Conservation (phyloP, 139 green algal genomes). For the Astrephomene gubernaculifera region DNA sequence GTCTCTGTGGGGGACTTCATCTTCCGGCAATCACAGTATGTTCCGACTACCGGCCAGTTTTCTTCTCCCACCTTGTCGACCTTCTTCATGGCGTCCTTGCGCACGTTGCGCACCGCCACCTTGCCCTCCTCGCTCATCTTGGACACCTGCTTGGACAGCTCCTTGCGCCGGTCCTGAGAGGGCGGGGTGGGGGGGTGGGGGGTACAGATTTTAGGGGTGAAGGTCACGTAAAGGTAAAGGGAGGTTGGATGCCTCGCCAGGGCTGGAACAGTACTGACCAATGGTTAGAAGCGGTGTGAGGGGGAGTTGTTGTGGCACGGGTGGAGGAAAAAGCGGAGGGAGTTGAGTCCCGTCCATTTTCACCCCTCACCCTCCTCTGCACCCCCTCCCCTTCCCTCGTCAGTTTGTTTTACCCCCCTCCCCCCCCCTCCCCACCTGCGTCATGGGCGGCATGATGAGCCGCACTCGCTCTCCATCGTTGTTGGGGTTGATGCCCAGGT, state of each 20-base stretch:
- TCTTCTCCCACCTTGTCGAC: constrained; percentile 65
- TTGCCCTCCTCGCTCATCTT: constrained; percentile 97
- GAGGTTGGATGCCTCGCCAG: not conserved
- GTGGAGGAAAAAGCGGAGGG: not conserved
- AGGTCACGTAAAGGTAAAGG: not conserved
- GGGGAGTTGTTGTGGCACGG: not conserved
- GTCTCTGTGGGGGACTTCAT: no score
- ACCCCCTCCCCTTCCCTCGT: not conserved
- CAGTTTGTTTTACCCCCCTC: not conserved
- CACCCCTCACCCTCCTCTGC: not conserved
- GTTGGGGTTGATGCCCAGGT: constrained; percentile 94
- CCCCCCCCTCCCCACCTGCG: constrained; percentile 67
- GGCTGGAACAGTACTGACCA: no score
- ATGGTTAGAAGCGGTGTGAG: no score
- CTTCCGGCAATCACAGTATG: no score
- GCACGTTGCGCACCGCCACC: constrained; percentile 92
- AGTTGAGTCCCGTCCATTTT: not conserved
- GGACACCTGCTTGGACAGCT: constrained; percentile 84
- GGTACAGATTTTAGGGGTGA: no score
- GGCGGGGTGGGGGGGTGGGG: not conserved
- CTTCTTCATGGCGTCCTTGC: constrained; percentile 92
- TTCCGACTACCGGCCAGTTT: no score
- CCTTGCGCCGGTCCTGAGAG: constrained; percentile 91
- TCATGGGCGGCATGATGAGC: constrained; percentile 92
- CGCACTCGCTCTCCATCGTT: constrained; percentile 97